Evolutionary conservation across 176 grass and related monocot genomes (phyloP), one percentile per base, ranked within the genome.

Genomic region (Aegilops speltoides): DNA sequence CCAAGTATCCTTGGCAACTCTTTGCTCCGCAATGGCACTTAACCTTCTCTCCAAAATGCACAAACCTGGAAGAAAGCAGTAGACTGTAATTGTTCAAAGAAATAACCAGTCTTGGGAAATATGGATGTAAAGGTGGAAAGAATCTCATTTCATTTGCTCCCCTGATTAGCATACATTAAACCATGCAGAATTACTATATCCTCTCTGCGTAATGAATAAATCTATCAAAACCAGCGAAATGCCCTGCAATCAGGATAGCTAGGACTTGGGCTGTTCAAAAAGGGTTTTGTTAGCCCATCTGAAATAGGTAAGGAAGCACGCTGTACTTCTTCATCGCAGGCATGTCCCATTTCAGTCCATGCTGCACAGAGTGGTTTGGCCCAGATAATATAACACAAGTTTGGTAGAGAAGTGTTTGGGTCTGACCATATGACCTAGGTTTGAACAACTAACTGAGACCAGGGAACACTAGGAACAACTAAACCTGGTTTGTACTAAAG

Each of bases 41-140:
- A 65, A 93, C 97, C 92, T 92, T 99, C 69, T 91, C 71, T 40
- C 97, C 94, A 61, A 99, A 99, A 88, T 94, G 97, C 78, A 99
- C 97, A 85, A 99, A 96, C 87, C 97, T 99, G 85, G 2, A 64
- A 84, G 73, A 79, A 38, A 61, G 16, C 11, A 19, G 12, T 15
- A 71, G 76, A 81, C 37, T 26, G 41, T 22, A 12, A 20, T 37
- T 73, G 1, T 32, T 71, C 16, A n/a, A 69, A 41, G 10, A 59
- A 76, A 85, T 45, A 82, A 16, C 16, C 6, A 17, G 13, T 64
- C 62, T 6, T 28, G 10, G 24, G 24, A 28, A 64, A 64, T 26
- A 29, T 41, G 32, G 14, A 38, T 22, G n/a, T 25, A 61, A 37
- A 73, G 16, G 10, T 73, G 32, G 22, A 67, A 41, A 54, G 50